Evolutionary conservation across 257 asterid species (phyloP), one percentile per base, ranked within the genome.

Genomic region (Ophiorrhiza pumila): DNA sequence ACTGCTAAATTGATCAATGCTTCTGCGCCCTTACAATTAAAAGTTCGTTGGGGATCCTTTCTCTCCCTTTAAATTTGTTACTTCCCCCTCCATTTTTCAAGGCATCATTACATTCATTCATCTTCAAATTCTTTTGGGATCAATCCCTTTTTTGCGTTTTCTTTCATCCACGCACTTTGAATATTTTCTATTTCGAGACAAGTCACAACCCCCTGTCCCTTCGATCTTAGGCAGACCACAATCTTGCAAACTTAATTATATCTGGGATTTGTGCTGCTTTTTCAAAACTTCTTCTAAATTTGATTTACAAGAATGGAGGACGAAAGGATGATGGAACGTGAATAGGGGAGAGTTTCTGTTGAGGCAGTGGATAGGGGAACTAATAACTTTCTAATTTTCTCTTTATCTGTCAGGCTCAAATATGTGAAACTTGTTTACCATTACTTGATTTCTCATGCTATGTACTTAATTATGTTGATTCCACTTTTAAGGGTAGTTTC

Each of bases 361-460:
- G 86, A 89, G 3, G 13, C 79, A 18, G 69, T 56, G 10, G 68
- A 39, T n/a, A 13, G 66, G 5, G 31, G n/a, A 5, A 69, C n/a
- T 12, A 46, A 76, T 8, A 78, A 71, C 88, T 89, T 73, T 93
- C 96, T 1, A 86, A 87, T 72, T 85, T 89, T 73, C 87, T 82
- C 27, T 72, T n/a, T 73, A 9, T 83, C 92, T 2, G 87, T 87
- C 5, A 66, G 72, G 71, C 90, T 87, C 49, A 87, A 89, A 65
- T 87, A 90, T 69, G 90, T 88, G n/a, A 88, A 90, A 60, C 91
- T 88, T 1, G 96, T 95, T 0, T 88, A 85, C 71, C 96, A 88
- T 55, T 87, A 87, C 69, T 69, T 87, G 42, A 81, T 90, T 25
- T 78, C 85, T 5, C 83, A 87, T 69, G 85, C 84, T 20, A 79